Base-by-base conservation (phyloP, 305 asterid genomes). In the Coffea humblotiana region DNA sequence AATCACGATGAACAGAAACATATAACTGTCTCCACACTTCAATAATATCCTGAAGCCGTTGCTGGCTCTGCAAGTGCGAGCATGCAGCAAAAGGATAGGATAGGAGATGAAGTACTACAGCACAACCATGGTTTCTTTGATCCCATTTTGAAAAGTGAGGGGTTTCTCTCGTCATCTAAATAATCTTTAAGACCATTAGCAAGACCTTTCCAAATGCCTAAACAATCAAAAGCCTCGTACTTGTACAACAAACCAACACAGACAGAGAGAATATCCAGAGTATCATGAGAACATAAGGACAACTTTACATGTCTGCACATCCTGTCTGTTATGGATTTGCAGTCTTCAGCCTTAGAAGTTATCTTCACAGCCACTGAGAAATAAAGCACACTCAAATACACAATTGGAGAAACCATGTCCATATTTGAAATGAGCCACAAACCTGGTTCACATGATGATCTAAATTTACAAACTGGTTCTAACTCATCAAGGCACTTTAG, bases 11-110 rank as follows among this genome's bases (percentile, higher is more conserved):
- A 78, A 88, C 83, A 77, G 92, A 88, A 63, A 70, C 81, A 85
- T 85, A 89, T 76, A 92, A 90, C 66, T 75, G 81, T 83, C 79
- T 85, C 98, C 97, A 93, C 16, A 21, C 87, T 78, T 87, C 92
- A 49, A 80, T 75, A 80, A 89, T 83, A 63, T 80, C 80, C 77
- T 78, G 86, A 82, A 83, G 83, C 77, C 1, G 63, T 56, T 21
- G 8, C 69, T 88, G 82, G 65, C 71, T 81, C 56, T 84, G 79
- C 85, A 63, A 78, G 68, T 40, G 74, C 72, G 88, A 82, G 85
- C 85, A 85, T 40, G 83, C 75, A 84, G 90, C 89, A 83, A 90
- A 88, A 74, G 96, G 97, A 74, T 90, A 93, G 21, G 82, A 79
- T 29, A 92, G 87, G 80, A 92, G 89, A 83, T 82, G 88, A 80